Percentiles rank a stretch among this genome's conserved stretches.
Evolutionary conservation across 495 filamentous ascomycete genomes (phyloP).

Genomic region (Penicillium bovifimosum): DNA sequence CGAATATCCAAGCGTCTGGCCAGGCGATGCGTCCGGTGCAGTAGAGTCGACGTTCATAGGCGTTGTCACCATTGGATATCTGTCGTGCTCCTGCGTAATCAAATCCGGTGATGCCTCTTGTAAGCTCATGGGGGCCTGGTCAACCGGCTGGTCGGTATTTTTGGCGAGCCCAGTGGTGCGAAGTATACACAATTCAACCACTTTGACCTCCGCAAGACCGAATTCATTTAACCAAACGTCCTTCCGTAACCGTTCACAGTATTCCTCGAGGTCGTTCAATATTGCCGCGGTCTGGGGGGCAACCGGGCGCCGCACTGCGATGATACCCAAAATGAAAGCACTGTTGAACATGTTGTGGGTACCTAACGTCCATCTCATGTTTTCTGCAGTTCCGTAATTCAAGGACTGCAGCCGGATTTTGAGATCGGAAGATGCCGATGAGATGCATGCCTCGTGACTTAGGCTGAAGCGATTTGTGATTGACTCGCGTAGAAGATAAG

Average conservation of each 20-base stretch:
- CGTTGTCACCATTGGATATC: background rate
- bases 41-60: background rate
- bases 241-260: conserved; percentile 10
- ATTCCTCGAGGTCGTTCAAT: conserved; percentile 11
- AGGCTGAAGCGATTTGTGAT: conserved; percentile 14
- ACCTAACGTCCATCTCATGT: conserved; percentile 16
- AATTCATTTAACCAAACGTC: conserved; percentile 15
- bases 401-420: conserved; percentile 9
- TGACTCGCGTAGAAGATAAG: conserved; percentile 15
- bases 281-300: conserved; percentile 12
- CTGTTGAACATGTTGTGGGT: conserved; percentile 18
- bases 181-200: conserved; percentile 12
- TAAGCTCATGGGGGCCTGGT: background rate
- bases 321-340: conserved; percentile 14
- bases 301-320: conserved; percentile 11
- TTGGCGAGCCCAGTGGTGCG: conserved; percentile 6
- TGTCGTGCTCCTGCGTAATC: background rate
- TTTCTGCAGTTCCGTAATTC: conserved; percentile 11
- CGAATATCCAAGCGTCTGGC: conserved; percentile 4
- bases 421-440: conserved; percentile 13
- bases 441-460: conserved; percentile 14
- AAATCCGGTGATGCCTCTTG: background rate
- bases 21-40: background rate
- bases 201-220: conserved; percentile 15
- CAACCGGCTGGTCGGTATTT: background rate